Conservation (phyloP, 345 rosid genomes). For the Adansonia digitata region DNA sequence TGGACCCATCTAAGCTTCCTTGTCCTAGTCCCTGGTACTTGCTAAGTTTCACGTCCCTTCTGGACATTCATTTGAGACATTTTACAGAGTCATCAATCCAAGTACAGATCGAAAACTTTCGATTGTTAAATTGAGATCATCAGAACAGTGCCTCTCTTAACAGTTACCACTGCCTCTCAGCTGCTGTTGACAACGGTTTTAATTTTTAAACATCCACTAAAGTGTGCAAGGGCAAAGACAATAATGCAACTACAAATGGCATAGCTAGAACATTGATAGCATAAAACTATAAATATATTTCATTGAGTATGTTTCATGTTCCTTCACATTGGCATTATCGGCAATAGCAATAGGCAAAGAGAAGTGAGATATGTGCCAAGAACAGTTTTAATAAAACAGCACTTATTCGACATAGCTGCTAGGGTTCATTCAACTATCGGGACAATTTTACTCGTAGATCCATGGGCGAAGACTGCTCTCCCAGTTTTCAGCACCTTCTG, state of each 20-base stretch:
- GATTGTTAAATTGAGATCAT: too few relatives aligned
- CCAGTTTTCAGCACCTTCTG: slow-evolving; percentile 1
- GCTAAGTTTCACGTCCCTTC: too few relatives aligned
- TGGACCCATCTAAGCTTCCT: too few relatives aligned
- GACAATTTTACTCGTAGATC: neutral
- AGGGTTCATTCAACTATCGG: neutral
- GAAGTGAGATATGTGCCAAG: neutral
- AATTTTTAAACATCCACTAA: too few relatives aligned
- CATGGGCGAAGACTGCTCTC: neutral
- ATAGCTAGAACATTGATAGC: neutral
- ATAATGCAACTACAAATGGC: neutral
- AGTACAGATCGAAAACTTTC: too few relatives aligned
- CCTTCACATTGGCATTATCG: neutral
- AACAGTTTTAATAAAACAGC: neutral
- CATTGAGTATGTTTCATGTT: neutral
- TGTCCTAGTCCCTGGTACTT: too few relatives aligned
- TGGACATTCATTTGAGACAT: too few relatives aligned
- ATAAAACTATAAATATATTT: neutral
- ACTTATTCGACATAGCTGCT: neutral
- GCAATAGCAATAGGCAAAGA: neutral
- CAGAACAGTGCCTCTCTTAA: too few relatives aligned
- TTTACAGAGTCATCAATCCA: too few relatives aligned
- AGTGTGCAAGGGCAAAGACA: too few relatives aligned
- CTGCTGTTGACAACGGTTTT: too few relatives aligned
- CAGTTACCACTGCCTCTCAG: too few relatives aligned